These are phyloP conservation scores for Colletotrichum sp. DNA, from an alignment of 2,329 filamentous ascomycete genomes.

Conservation along the genomic window DNA sequence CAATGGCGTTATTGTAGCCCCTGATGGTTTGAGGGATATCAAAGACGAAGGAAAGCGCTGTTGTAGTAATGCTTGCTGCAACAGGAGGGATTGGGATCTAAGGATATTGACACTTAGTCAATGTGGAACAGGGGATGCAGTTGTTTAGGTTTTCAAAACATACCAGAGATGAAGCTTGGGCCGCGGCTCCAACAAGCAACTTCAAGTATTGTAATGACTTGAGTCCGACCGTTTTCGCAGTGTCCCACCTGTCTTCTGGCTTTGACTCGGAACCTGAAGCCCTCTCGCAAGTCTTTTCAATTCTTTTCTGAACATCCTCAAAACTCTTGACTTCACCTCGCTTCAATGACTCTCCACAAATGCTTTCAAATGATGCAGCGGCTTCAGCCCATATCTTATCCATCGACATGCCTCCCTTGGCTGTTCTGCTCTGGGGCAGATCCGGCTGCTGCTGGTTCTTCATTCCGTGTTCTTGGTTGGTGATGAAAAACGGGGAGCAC, in stretches of 20 bases:
- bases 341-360: background rate
- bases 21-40: background rate
- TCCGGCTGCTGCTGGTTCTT: background rate
- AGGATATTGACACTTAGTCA: fast-evolving
- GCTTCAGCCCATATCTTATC: background rate
- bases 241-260: background rate
- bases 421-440: background rate
- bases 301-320: background rate
- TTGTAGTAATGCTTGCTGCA: background rate
- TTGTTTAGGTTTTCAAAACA: background rate
- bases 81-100: background rate
- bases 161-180: background rate
- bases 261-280: background rate
- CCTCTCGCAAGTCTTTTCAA: background rate
- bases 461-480: background rate
- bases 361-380: background rate
- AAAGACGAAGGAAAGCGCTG: background rate
- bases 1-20: background rate
- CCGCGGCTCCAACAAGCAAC: background rate
- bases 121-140: background rate
- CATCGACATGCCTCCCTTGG: background rate
- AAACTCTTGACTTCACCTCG: background rate
- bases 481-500: fast-evolving
- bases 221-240: background rate
- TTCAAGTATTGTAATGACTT: background rate